These are phyloP conservation scores for Cystobasidium tubakii DNA, from an alignment of 768 basidiomycete genomes.

Conservation along the genomic window DNA sequence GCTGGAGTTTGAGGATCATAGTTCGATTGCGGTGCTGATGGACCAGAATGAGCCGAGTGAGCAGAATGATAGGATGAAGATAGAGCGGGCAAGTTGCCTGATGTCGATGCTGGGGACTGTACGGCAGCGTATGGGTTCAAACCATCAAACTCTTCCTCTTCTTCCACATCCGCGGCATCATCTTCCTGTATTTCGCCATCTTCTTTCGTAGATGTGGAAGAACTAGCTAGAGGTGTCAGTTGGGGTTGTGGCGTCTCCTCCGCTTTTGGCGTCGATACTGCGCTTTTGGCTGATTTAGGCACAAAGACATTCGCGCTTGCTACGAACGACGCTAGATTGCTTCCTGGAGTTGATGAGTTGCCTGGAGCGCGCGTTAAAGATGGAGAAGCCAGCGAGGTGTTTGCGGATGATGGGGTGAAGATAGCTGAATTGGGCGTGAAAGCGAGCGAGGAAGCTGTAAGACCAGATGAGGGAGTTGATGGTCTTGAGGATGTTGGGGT, in stretches of 20 bases:
- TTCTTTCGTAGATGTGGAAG: not conserved
- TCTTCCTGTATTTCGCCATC: not conserved
- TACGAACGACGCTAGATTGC: conserved; percentile 4
- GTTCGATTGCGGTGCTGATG: not conserved
- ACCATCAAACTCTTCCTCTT: conserved; percentile 23
- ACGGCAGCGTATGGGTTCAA: conserved; percentile 29
- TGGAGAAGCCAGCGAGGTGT: not conserved
- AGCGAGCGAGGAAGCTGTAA: not conserved
- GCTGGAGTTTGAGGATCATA: not conserved
- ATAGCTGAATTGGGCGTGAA: not conserved
- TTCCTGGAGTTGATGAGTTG: not conserved
- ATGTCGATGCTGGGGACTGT: conserved; percentile 9
- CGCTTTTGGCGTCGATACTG: conserved; percentile 12
- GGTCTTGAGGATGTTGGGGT: conserved; percentile 12
- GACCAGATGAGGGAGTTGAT: not conserved
- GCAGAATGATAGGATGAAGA: conserved; percentile 12
- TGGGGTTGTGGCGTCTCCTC: not conserved
- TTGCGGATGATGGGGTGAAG: not conserved
- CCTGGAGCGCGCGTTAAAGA: not conserved
- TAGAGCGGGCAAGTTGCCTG: not conserved
- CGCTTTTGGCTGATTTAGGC: conserved; percentile 14
- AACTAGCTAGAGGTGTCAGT: not conserved
- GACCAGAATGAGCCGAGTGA: not conserved
- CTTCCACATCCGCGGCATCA: not conserved
- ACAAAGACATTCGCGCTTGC: conserved; percentile 31